phyloP scores from a whole-genome alignment of 139 green algal species.

The Diplosphaera chodatii region DNA sequence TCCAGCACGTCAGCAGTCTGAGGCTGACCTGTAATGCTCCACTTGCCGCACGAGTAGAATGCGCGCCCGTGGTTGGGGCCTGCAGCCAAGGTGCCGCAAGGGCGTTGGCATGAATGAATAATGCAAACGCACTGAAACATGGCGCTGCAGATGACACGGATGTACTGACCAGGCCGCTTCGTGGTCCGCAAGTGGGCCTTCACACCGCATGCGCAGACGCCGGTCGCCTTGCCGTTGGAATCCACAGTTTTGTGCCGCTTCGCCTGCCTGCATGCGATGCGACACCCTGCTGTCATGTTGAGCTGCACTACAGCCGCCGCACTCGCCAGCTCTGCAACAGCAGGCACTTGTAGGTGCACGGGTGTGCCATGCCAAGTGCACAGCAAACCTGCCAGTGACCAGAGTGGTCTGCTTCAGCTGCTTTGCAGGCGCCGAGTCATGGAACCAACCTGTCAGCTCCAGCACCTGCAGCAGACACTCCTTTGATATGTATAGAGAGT shows the following conservation, averaged over 20 bases:
- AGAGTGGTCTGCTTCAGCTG: slow-evolving; percentile 1
- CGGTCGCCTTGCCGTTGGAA: slow-evolving; percentile 8
- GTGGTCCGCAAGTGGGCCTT: not conserved
- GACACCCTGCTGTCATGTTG: no score
- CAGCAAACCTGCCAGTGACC: not conserved
- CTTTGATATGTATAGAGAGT: no score
- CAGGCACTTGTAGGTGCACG: no score
- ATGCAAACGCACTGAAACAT: no score
- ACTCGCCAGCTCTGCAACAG: not conserved
- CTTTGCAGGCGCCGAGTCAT: not conserved
- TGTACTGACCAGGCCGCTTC: not conserved
- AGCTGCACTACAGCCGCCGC: no score
- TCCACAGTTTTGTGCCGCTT: slow-evolving; percentile 16
- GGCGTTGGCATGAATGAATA: no score
- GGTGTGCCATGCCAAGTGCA: no score
- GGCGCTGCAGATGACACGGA: no score
- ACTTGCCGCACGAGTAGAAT: slow-evolving; percentile 1
- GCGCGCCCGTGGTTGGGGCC: not conserved
- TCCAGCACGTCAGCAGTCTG: no score
- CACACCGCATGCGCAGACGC: slow-evolving; percentile 17
- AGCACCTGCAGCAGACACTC: slow-evolving; percentile 1
- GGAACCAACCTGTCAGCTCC: slow-evolving; percentile 18
- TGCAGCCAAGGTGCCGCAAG: not conserved
- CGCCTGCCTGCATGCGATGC: not conserved
- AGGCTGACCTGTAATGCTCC: not conserved